phyloP scores from a whole-genome alignment of 257 asterid genomes.

The Mitragyna speciosa region DNA sequence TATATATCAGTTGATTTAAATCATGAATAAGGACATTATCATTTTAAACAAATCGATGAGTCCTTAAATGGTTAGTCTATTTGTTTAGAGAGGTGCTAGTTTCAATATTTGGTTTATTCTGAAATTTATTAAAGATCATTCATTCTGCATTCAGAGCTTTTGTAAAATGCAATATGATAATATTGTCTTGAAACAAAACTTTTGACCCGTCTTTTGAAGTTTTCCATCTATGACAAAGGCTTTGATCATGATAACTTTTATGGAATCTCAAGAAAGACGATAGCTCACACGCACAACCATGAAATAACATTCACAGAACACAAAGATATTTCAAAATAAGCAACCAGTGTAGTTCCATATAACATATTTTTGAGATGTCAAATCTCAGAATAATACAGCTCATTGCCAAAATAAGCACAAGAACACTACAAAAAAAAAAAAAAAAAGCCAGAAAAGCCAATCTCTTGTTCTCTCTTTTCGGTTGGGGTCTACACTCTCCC shows the following conservation, averaged over 20 bases:
- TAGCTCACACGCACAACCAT: too few species aligned
- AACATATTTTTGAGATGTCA: slow-evolving; percentile 14
- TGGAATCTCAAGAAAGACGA: too few species aligned
- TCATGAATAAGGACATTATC: not conserved
- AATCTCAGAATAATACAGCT: slow-evolving; percentile 30
- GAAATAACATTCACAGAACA: not conserved
- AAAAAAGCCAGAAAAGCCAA: not conserved
- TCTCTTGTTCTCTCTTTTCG: not conserved
- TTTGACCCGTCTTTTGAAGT: not conserved
- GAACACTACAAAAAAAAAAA: not conserved
- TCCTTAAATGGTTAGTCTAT: too few species aligned
- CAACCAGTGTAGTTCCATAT: not conserved
- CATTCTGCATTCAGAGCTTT: too few species aligned
- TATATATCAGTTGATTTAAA: not conserved
- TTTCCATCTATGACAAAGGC: not conserved
- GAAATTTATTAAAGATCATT: too few species aligned
- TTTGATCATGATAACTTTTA: not conserved
- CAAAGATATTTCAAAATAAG: not conserved
- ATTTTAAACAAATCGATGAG: not conserved
- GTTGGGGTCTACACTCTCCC: slow-evolving; percentile 14
- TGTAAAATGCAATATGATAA: not conserved
- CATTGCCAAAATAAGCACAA: slow-evolving; percentile 11
- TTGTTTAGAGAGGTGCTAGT: too few species aligned
- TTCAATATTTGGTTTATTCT: too few species aligned
- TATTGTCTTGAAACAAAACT: not conserved